phyloP scores from a whole-genome alignment of 768 basidiomycete genomes.

The Pleurotus platypus region DNA sequence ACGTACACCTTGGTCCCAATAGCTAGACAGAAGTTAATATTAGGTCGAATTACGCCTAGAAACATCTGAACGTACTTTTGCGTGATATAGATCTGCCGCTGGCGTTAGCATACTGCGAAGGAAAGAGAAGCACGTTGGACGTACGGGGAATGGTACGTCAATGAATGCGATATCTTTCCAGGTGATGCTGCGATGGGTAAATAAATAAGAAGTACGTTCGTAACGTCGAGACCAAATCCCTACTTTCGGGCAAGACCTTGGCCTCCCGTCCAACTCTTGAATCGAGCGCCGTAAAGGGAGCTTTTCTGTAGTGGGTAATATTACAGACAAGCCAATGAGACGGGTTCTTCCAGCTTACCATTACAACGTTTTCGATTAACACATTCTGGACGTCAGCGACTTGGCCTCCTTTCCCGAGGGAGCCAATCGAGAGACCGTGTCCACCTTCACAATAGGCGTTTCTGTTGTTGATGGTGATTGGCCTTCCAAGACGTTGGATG shows the following conservation, averaged over 20 bases:
- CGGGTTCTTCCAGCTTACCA: constrained; percentile 24
- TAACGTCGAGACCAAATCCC: constrained; percentile 7
- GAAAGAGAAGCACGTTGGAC: constrained; percentile 10
- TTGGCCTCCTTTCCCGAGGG: constrained; percentile 38
- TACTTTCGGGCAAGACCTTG: constrained; percentile 57
- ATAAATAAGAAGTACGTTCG: neutral
- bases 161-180: constrained; percentile 54
- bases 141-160: constrained; percentile 53
- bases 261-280: constrained; percentile 67
- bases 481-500: no score
- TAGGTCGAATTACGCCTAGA: neutral
- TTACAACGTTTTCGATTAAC: constrained; percentile 45
- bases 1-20: constrained; percentile 57
- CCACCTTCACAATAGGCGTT: constrained; percentile 54
- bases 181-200: constrained; percentile 36
- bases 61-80: constrained; percentile 46
- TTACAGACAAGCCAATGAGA: neutral
- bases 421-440: constrained; percentile 59
- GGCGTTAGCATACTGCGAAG: neutral
- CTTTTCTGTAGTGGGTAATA: constrained; percentile 31
- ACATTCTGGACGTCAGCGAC: constrained; percentile 57
- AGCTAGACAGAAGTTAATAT: constrained; percentile 30
- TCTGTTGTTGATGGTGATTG: constrained; percentile 19
- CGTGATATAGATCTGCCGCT: constrained; percentile 50
- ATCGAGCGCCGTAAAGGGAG: constrained; percentile 55